These are phyloP conservation scores for Ligustrum vulgare DNA, from an alignment of 257 asterid genomes.

Conservation along the genomic window DNA sequence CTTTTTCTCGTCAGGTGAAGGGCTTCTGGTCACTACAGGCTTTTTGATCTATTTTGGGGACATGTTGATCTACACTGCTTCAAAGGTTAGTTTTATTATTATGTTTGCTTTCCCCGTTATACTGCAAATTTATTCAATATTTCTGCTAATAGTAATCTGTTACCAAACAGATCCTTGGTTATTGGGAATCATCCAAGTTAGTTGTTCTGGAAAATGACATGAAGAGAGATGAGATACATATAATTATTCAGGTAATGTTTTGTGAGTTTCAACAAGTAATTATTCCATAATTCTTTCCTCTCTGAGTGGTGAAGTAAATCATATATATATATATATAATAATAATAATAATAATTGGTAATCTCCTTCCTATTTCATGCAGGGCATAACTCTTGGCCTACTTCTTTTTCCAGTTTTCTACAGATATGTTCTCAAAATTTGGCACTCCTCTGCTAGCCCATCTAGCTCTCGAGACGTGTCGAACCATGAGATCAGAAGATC, in stretches of 20 bases:
- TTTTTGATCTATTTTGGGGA: constrained; percentile 85
- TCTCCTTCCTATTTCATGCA: constrained; percentile 37
- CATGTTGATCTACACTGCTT: constrained; percentile 63
- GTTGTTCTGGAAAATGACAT: constrained; percentile 37
- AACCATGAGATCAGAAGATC: constrained; percentile 56
- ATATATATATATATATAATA: not conserved
- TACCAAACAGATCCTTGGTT: constrained; percentile 50
- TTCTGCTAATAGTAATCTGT: constrained; percentile 33
- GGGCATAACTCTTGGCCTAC: constrained; percentile 79
- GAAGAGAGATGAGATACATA: constrained; percentile 76
- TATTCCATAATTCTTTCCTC: constrained; percentile 18
- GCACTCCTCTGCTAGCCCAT: constrained; percentile 37
- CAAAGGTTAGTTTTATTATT: constrained; percentile 49
- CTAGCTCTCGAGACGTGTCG: constrained; percentile 29
- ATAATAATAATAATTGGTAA: not conserved
- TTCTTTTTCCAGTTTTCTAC: constrained; percentile 64
- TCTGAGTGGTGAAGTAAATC: constrained; percentile 8
- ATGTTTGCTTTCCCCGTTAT: constrained; percentile 7
- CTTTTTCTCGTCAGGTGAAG: constrained; percentile 72
- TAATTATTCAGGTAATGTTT: constrained; percentile 75
- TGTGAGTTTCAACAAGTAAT: constrained; percentile 16
- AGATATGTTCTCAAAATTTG: constrained; percentile 44
- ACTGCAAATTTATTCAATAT: constrained; percentile 7
- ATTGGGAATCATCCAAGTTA: constrained; percentile 35
- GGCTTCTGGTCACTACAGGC: constrained; percentile 84